Conservation (phyloP, 768 basidiomycete species). For the Cystobasidium tubakii region DNA sequence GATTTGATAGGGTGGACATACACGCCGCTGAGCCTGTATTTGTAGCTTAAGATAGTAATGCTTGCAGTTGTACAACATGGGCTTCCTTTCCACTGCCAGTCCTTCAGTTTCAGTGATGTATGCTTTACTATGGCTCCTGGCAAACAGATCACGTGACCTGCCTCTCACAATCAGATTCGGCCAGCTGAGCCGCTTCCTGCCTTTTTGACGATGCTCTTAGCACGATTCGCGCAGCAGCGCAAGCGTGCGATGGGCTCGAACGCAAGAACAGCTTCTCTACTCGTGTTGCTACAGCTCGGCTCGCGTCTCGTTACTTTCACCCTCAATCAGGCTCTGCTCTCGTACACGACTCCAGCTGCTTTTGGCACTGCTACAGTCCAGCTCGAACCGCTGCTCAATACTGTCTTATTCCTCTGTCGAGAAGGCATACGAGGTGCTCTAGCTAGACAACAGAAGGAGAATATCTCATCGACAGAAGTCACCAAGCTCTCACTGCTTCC, state of each 20-base stretch:
- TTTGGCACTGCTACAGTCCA: slow-evolving; percentile 88
- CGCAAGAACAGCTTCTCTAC: slow-evolving; percentile 51
- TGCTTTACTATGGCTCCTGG: too few relatives aligned
- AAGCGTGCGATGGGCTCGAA: background rate
- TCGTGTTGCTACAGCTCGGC: slow-evolving; percentile 78
- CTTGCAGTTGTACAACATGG: too few relatives aligned
- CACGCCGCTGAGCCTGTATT: too few relatives aligned
- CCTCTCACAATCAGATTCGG: too few relatives aligned
- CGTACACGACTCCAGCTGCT: slow-evolving; percentile 72
- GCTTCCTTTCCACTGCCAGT: too few relatives aligned
- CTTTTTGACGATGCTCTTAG: too few relatives aligned
- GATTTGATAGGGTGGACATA: too few relatives aligned
- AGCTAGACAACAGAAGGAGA: slow-evolving; percentile 48
- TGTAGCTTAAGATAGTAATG: too few relatives aligned
- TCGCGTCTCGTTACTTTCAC: slow-evolving; percentile 78
- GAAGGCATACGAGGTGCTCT: slow-evolving; percentile 86
- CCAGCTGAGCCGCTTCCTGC: background rate
- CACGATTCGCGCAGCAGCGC: too few relatives aligned
- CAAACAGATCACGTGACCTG: background rate
- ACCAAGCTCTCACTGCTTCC: slow-evolving; percentile 13
- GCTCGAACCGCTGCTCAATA: slow-evolving; percentile 82
- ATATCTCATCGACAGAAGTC: background rate
- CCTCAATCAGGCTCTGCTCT: slow-evolving; percentile 79
- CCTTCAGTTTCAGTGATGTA: too few relatives aligned
- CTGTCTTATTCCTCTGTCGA: slow-evolving; percentile 84